These are phyloP conservation scores for Komagataella phaffii DNA, from an alignment of 805 yeast genomes.

Conservation along the genomic window DNA sequence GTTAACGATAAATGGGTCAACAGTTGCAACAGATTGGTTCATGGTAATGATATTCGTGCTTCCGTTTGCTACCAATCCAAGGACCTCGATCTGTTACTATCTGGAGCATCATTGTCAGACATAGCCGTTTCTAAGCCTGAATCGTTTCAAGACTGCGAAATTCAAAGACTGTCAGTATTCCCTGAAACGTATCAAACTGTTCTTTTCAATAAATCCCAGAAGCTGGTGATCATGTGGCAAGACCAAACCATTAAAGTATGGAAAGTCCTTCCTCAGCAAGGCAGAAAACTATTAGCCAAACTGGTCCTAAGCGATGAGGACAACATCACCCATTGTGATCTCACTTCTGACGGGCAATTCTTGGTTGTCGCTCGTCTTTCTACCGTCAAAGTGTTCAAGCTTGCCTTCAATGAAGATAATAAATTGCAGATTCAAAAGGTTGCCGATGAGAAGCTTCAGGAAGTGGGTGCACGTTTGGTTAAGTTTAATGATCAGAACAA, in stretches of 20 bases:
- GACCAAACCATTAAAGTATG: constrained; percentile 76
- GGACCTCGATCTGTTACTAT: constrained; percentile 52
- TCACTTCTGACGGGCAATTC: constrained; percentile 52
- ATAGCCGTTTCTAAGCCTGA: constrained; percentile 52
- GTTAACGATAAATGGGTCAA: constrained; percentile 61
- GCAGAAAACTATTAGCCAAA: constrained; percentile 51
- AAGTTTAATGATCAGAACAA: constrained; percentile 30
- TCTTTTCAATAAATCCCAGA: constrained; percentile 22
- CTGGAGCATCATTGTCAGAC: constrained; percentile 75
- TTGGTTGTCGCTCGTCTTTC: constrained; percentile 63
- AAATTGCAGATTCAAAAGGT: constrained; percentile 38
- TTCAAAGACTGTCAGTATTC: constrained; percentile 51
- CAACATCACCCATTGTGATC: constrained; percentile 53
- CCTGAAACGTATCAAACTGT: constrained; percentile 17
- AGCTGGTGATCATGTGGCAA: constrained; percentile 63
- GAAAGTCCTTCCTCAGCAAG: constrained; percentile 28
- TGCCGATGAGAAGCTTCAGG: constrained; percentile 25
- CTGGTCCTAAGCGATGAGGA: constrained; percentile 63
- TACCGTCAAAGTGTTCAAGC: constrained; percentile 53
- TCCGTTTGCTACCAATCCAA: constrained; percentile 59
- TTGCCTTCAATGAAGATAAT: constrained; percentile 25
- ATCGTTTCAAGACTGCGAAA: constrained; percentile 59
- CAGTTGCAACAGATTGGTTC: constrained; percentile 63
- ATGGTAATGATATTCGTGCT: constrained; percentile 76
- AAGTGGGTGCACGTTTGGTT: constrained; percentile 42